These are phyloP conservation scores for Cercospora sp. DNA, from an alignment of 2,329 filamentous ascomycete species.

Conservation along the genomic window DNA sequence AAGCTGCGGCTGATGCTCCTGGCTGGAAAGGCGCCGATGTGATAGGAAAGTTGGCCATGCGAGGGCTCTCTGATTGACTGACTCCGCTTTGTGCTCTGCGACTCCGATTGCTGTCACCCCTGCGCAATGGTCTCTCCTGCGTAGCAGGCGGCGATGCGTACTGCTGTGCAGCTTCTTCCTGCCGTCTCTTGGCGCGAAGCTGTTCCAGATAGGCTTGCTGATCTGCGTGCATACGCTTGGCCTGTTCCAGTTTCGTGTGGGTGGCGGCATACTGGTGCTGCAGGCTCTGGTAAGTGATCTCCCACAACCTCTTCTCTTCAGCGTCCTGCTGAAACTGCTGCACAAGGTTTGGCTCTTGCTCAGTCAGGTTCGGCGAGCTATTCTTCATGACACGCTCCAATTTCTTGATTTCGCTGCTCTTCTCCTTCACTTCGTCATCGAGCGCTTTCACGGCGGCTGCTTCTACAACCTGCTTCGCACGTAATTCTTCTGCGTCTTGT, in stretches of 20 bases:
- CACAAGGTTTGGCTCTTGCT: conserved; percentile 36
- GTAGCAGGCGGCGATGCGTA: conserved; percentile 30
- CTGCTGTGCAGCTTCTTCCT: conserved; percentile 31
- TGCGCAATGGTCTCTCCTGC: conserved; percentile 27
- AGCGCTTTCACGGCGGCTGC: conserved; percentile 57
- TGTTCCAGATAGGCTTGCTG: conserved; percentile 33
- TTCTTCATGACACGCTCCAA: conserved; percentile 66
- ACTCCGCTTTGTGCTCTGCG: conserved; percentile 42
- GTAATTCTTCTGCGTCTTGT: conserved; percentile 44
- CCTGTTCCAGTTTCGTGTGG: conserved; percentile 36
- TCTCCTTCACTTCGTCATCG: conserved; percentile 72
- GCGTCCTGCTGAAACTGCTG: conserved; percentile 40
- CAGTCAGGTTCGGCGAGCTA: conserved; percentile 45
- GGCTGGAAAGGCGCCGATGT: conserved; percentile 39
- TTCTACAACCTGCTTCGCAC: conserved; percentile 45
- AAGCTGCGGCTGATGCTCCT: conserved; percentile 51
- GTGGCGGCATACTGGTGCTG: conserved; percentile 37
- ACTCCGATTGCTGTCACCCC: conserved; percentile 45
- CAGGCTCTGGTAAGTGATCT: conserved; percentile 37
- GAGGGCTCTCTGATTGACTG: conserved; percentile 34
- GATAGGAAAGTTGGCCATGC: conserved; percentile 30
- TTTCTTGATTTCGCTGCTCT: conserved; percentile 68
- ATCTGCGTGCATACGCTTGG: conserved; percentile 49
- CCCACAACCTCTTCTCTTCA: conserved; percentile 45
- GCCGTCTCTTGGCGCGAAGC: conserved; percentile 34